Evolutionary conservation across 164 flowering plant genomes (phyloP), one percentile per base, ranked within the genome.

Genomic region (Sedum album): DNA sequence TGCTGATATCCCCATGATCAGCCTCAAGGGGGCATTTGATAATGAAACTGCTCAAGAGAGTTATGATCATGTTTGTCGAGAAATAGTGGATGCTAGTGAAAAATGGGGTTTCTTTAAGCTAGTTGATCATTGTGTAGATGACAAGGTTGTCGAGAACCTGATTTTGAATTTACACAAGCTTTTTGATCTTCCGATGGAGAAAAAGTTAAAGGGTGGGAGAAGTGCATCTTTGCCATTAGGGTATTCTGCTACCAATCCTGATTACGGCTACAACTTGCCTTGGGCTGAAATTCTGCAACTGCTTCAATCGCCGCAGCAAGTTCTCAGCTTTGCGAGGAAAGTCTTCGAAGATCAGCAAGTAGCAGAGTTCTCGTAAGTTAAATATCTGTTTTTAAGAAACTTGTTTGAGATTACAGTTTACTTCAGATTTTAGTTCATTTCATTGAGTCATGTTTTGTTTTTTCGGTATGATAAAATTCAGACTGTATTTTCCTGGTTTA

Each of bases 201-300:
- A 75, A 70, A 78, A 78, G 66, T 18, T 73, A 66, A 73, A 71
- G 63, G 81, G 78, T 23, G 75, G 65, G 1, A 72, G 82, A 25
- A 72, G 74, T 8, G 42, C 35, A 14, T 25, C 30, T 53, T 66
- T 79, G 66, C 78, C 82, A 9, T 60, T 79, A 65, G 82, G 82
- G 1, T 74, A 79, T 66, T 64, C 64, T 62, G 76, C 79, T 25
- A 72, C 69, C 25, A 79, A 76, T 65, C 75, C 73, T 26, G 75
- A 72, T 60, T 76, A 79, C 65, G 81, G 79, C 18, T 60, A 60
- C 4, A 76, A 76, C 26, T 69, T 79, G 36, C 81, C 81, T 18
- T 76, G 81, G 79, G 79, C 76, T 2, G 79, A 79, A 70, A 79
- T 74, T 68, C 25, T 79, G 2, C 78, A 79, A 44, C 23, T 78